Conservation (phyloP, 2,329 filamentous ascomycete species). For the Hymenoscyphus infarciens region DNA sequence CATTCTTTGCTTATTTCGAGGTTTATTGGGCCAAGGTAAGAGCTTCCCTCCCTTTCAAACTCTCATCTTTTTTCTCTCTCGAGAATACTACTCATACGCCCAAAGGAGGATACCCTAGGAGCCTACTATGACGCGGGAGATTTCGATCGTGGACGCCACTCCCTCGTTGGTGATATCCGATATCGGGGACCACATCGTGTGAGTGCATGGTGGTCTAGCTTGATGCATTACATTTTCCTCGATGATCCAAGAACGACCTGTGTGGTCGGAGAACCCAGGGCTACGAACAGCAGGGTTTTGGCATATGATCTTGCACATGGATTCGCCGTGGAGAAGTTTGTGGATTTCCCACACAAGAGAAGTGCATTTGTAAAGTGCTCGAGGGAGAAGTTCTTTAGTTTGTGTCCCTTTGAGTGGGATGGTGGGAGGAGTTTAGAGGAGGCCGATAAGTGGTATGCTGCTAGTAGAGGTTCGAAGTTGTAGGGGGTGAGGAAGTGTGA, state of each 20-base stretch:
- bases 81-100: not conserved
- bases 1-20: slow-evolving; percentile 74
- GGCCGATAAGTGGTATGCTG: slow-evolving; percentile 34
- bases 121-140: slow-evolving; percentile 53
- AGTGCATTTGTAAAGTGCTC: slow-evolving; percentile 38
- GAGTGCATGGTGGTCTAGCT: slow-evolving; percentile 57
- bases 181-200: slow-evolving; percentile 60
- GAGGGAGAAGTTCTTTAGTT: slow-evolving; percentile 41
- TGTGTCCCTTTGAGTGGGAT: slow-evolving; percentile 48
- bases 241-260: slow-evolving; percentile 55
- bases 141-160: slow-evolving; percentile 58
- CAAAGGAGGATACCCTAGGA: slow-evolving; percentile 56
- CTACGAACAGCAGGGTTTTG: slow-evolving; percentile 65
- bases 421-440: slow-evolving; percentile 43
- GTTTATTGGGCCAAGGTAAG: slow-evolving; percentile 70
- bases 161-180: slow-evolving; percentile 53
- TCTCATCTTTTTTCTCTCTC: not conserved
- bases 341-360: slow-evolving; percentile 40
- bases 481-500: not conserved
- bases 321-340: slow-evolving; percentile 36
- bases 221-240: slow-evolving; percentile 61
- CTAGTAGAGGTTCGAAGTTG: slow-evolving; percentile 9
- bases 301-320: slow-evolving; percentile 35
- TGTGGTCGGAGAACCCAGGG: slow-evolving; percentile 68
- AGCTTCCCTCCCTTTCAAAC: not conserved